phyloP scores from a whole-genome alignment of 305 asterid genomes.

The Fraxinus ornus region DNA sequence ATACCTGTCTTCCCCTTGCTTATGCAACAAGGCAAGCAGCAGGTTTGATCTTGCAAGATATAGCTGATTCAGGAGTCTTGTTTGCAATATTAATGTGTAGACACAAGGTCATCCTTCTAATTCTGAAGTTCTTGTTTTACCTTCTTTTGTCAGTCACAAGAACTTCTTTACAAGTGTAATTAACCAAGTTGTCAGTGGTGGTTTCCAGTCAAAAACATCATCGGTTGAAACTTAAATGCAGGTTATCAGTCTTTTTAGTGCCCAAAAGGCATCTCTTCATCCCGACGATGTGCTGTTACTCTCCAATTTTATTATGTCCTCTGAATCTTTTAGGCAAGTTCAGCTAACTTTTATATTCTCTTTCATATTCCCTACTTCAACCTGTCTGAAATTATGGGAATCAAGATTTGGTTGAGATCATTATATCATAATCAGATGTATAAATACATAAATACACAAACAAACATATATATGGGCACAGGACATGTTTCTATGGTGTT shows the following conservation, averaged over 20 bases:
- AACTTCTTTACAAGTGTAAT: background rate
- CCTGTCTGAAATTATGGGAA: slow-evolving; percentile 1
- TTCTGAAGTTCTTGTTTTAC: slow-evolving; percentile 7
- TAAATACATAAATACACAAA: background rate
- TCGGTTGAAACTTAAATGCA: slow-evolving; percentile 44
- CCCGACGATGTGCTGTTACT: slow-evolving; percentile 92
- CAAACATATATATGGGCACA: background rate
- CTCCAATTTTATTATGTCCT: slow-evolving; percentile 87
- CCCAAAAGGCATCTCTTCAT: slow-evolving; percentile 89
- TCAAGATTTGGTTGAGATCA: background rate
- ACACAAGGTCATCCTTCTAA: slow-evolving; percentile 64
- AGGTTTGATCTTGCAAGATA: slow-evolving; percentile 86
- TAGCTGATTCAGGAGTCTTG: slow-evolving; percentile 83
- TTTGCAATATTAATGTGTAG: slow-evolving; percentile 94
- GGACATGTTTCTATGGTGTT: background rate
- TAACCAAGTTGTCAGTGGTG: slow-evolving; percentile 14
- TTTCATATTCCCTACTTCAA: slow-evolving; percentile 15
- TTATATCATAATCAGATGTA: slow-evolving; percentile 21
- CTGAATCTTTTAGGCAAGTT: slow-evolving; percentile 89
- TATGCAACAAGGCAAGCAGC: slow-evolving; percentile 92
- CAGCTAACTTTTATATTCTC: background rate
- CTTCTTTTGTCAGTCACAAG: background rate
- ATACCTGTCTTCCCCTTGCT: slow-evolving; percentile 90
- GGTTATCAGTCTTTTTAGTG: slow-evolving; percentile 95
- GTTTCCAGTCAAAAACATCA: slow-evolving; percentile 22